Evolutionary conservation across 176 grass and related monocot species (phyloP), one percentile per base, ranked within the genome.

Genomic region (Eleusine coracana): DNA sequence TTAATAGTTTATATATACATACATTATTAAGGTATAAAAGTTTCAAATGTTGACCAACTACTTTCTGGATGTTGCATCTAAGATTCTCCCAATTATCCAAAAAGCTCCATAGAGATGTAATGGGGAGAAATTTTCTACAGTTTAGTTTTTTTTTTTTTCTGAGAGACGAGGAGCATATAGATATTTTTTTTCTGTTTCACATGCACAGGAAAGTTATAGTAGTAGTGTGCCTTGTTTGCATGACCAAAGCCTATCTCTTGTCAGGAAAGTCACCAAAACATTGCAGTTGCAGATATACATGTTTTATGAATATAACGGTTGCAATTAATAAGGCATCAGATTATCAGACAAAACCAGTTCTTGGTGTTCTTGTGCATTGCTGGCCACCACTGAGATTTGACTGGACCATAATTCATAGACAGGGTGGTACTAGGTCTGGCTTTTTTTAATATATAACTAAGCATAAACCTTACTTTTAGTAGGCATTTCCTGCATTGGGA

Each of bases 271-370:
- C 52, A 70, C 50, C 42, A 37, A 74, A 61, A 80, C 27, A 71
- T 21, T 59, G 28, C 14, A 21, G 16, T 21, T 59, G 28, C 14
- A 21, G 16, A 21, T 55, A 67, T 68, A 67, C n/a, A 70, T 81
- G 51, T 18, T 62, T 27, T 74, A 10, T 59, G 58, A 73, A 38
- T 62, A 70, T 49, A 49, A 69, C 10, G 17, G 9, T 69, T 65
- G 42, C 45, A 12, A 31, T 3, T 55, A 52, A 21, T 20, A 37
- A 39, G 2, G 31, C 38, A 83, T 69, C 37, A 37, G 38, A 4
- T n/a, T 29, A 78, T 70, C 48, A 73, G 40, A 82, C 31, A 48
- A 81, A 82, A 68, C 59, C 49, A 39, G 31, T 41, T 75, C 18
- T 68, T 55, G 6, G 29, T 64, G 12, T 74, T 79, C 46, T 71